Conservation (phyloP, 306 rosid genomes). For the Trifolium dubium region DNA sequence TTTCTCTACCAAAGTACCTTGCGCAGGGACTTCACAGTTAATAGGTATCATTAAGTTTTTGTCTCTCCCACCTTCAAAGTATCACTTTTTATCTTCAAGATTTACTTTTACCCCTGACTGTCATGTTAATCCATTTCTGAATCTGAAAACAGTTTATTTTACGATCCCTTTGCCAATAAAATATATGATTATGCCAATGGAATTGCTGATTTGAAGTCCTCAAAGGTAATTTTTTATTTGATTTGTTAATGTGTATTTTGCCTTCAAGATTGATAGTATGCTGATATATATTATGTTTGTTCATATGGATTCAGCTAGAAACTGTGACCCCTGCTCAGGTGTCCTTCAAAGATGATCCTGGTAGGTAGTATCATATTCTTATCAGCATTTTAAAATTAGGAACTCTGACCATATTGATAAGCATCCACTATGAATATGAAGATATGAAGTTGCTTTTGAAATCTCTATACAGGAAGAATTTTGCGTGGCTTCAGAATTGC, state of each 20-base stretch:
- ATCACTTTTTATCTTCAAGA: constrained; percentile 20
- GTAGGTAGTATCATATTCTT: constrained; percentile 57
- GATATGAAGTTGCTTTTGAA: constrained; percentile 43
- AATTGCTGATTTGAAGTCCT: constrained; percentile 51
- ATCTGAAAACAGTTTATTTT: constrained; percentile 82
- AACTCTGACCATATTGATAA: constrained; percentile 34
- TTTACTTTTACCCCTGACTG: constrained; percentile 3
- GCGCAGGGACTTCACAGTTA: constrained; percentile 84
- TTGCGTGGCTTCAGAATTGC: constrained; percentile 94
- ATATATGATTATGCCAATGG: constrained; percentile 53
- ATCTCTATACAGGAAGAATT: constrained; percentile 72
- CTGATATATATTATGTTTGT: constrained; percentile 36
- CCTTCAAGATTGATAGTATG: constrained; percentile 23
- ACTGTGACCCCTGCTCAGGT: constrained; percentile 70
- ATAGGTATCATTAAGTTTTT: constrained; percentile 53
- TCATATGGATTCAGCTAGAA: constrained; percentile 51
- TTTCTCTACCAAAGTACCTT: constrained; percentile 69
- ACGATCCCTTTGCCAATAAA: constrained; percentile 63
- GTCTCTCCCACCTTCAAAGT: background rate
- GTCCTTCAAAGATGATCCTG: constrained; percentile 86
- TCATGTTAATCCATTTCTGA: constrained; percentile 37
- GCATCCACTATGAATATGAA: constrained; percentile 39
- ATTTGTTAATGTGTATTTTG: constrained; percentile 29
- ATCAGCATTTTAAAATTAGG: constrained; percentile 40
- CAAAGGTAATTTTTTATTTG: constrained; percentile 49